Conservation (phyloP, 306 rosid genomes). For the Rosa lucieae region DNA sequence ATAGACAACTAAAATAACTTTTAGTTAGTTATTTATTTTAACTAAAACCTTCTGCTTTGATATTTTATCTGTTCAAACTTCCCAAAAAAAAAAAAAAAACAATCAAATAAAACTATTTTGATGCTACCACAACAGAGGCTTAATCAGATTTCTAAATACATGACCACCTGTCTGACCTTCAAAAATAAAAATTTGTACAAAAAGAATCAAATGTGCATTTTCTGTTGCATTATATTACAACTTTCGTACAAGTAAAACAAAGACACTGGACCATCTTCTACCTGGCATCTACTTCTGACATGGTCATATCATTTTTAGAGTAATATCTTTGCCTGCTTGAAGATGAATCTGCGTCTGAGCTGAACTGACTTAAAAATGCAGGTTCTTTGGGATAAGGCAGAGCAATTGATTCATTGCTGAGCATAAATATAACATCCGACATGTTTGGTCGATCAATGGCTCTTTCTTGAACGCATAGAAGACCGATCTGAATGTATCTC, state of each 20-base stretch:
- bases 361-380: constrained; percentile 11
- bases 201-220: not conserved
- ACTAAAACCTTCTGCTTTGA: too few relatives aligned
- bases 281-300: constrained; percentile 11
- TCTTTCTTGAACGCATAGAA: constrained; percentile 27
- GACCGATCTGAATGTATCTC: constrained; percentile 19
- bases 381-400: constrained; percentile 18
- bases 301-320: constrained; percentile 18
- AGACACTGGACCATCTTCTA: constrained; percentile 5
- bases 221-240: not conserved
- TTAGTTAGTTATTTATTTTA: too few relatives aligned
- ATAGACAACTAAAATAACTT: too few relatives aligned
- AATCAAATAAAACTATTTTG: too few relatives aligned
- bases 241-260: not conserved
- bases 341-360: constrained; percentile 19
- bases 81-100: too few relatives aligned
- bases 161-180: not conserved
- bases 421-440: constrained; percentile 6
- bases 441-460: constrained; percentile 12
- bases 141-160: not conserved
- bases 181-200: not conserved
- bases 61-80: too few relatives aligned
- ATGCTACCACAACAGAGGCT: not conserved
- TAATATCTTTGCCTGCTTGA: constrained; percentile 17
- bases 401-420: constrained; percentile 12